Percentiles rank a stretch among this genome's conserved stretches.
Evolutionary conservation across 192 early-diverging fungal genomes (phyloP).

Genomic region (Linnemannia hyalina): DNA sequence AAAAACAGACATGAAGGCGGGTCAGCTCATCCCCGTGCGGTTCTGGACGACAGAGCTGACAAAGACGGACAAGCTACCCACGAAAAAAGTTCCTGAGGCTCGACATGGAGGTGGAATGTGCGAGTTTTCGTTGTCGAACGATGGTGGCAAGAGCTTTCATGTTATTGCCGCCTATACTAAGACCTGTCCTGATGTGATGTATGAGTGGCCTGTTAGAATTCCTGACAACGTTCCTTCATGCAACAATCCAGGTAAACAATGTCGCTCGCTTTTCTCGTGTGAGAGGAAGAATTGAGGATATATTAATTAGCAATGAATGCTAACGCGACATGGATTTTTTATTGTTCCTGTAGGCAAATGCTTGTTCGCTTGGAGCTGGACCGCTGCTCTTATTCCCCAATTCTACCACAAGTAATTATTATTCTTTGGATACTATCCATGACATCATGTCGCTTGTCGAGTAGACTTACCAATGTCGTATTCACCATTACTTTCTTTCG

Average conservation of each 20-base stretch:
- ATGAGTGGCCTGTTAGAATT: slow-evolving; percentile 54
- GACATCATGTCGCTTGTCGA: no score
- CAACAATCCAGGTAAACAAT: slow-evolving; percentile 24
- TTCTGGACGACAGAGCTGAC: slow-evolving; percentile 52
- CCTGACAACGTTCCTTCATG: slow-evolving; percentile 55
- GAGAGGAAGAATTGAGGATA: background rate
- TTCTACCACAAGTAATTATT: slow-evolving; percentile 52
- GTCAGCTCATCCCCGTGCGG: slow-evolving; percentile 61
- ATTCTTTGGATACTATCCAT: background rate
- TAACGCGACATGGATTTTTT: background rate
- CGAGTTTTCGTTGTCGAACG: slow-evolving; percentile 75
- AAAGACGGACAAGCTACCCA: slow-evolving; percentile 8
- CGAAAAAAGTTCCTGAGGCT: slow-evolving; percentile 55
- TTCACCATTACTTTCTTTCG: background rate
- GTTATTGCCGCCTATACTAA: slow-evolving; percentile 53
- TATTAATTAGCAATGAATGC: no score
- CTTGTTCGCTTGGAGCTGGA: slow-evolving; percentile 52
- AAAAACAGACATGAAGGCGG: slow-evolving; percentile 57
- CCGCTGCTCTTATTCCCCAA: slow-evolving; percentile 21
- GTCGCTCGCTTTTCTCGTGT: background rate
- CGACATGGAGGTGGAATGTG: slow-evolving; percentile 78
- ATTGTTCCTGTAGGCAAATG: slow-evolving; percentile 17
- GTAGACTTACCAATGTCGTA: no score
- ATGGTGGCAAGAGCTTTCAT: slow-evolving; percentile 69
- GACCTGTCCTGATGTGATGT: slow-evolving; percentile 57